Conservation (phyloP, 306 rosid species). For the Calophaca sinica region DNA sequence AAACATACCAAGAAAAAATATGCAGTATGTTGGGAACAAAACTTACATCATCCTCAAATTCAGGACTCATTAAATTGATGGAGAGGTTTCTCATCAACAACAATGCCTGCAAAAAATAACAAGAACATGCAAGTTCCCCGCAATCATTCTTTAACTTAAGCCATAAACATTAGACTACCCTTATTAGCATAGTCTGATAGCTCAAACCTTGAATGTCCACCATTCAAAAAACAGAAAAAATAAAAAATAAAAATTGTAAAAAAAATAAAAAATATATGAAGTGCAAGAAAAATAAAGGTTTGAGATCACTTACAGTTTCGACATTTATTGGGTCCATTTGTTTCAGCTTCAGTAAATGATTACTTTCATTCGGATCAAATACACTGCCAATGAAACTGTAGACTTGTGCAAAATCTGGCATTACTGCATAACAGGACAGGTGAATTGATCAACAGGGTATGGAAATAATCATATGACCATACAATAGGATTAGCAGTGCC, state of each 20-base stretch:
- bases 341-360: conserved; percentile 68
- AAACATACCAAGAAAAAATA: conserved; percentile 15
- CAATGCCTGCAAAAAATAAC: conserved; percentile 55
- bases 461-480: neutral
- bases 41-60: conserved; percentile 71
- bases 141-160: neutral
- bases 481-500: neutral
- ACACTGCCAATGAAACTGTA: conserved; percentile 32
- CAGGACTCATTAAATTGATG: conserved; percentile 53
- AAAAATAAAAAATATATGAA: neutral
- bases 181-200: conserved; percentile 5
- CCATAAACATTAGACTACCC: neutral
- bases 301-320: conserved; percentile 62
- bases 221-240: neutral
- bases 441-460: conserved; percentile 15
- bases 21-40: neutral
- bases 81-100: conserved; percentile 66
- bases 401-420: conserved; percentile 72
- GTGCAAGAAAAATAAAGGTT: neutral
- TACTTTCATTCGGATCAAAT: conserved; percentile 45
- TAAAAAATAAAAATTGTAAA: too few relatives aligned
- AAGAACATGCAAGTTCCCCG: neutral
- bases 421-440: conserved; percentile 51
- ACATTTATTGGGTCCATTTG: conserved; percentile 74
- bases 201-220: conserved; percentile 7